Evolutionary conservation across 768 basidiomycete species (phyloP).

Genomic region (Tulasnella sp.): DNA sequence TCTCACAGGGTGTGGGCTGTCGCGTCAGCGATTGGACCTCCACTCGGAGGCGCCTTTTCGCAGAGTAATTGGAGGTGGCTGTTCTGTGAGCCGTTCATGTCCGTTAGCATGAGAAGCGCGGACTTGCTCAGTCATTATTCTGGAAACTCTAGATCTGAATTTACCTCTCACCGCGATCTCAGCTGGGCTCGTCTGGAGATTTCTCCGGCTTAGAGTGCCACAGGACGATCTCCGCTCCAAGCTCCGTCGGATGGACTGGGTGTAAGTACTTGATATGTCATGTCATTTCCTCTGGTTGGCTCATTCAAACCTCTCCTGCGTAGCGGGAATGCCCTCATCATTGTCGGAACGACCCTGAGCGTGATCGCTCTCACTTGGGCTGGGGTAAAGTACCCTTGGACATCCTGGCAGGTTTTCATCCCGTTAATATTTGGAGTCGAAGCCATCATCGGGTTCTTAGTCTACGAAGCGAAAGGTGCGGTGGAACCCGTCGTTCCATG

Average conservation of each 20-base stretch:
- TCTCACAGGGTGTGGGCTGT: constrained; percentile 25
- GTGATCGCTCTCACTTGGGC: constrained; percentile 28
- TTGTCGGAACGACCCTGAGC: constrained; percentile 28
- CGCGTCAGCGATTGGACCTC: constrained; percentile 26
- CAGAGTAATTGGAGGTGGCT: too few species aligned
- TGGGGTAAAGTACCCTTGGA: constrained; percentile 37
- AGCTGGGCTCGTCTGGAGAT: constrained; percentile 22
- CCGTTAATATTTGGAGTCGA: constrained; percentile 32
- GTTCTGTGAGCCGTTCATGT: constrained; percentile 34
- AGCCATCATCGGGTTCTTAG: constrained; percentile 18
- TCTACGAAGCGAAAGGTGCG: background rate
- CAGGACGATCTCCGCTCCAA: constrained; percentile 25
- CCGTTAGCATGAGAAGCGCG: constrained; percentile 31
- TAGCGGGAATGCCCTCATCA: constrained; percentile 21
- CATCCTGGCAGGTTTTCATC: constrained; percentile 28
- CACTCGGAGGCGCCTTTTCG: constrained; percentile 16
- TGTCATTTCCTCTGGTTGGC: too few species aligned
- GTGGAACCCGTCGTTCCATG: too few species aligned
- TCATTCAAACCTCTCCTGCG: background rate
- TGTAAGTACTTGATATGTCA: constrained; percentile 21
- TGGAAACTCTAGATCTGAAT: constrained; percentile 27
- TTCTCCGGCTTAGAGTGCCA: constrained; percentile 28
- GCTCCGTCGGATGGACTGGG: constrained; percentile 29
- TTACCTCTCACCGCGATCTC: constrained; percentile 28
- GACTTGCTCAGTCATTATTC: background rate